phyloP scores from a whole-genome alignment of 2,329 filamentous ascomycete species.

The Aspergillus terreus region DNA sequence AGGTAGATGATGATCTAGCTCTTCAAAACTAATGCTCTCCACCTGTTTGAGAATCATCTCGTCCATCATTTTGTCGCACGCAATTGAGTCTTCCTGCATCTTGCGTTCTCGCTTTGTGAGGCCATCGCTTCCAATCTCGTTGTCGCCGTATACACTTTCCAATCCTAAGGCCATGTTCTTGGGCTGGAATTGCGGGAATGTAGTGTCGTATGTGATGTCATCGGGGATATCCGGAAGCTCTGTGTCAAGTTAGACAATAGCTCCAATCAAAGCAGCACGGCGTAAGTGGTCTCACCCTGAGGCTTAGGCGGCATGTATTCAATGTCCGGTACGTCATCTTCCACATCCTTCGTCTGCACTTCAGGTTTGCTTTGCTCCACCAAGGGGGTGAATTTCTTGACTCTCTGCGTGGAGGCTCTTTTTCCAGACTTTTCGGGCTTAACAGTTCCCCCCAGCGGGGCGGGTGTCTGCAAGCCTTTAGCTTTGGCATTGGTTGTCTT shows the following conservation, averaged over 20 bases:
- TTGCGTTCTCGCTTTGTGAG: constrained; percentile 65
- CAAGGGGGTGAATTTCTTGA: constrained; percentile 54
- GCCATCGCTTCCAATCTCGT: constrained; percentile 52
- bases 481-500: constrained; percentile 96
- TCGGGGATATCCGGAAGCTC: constrained; percentile 45
- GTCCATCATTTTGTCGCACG: constrained; percentile 63
- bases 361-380: constrained; percentile 41
- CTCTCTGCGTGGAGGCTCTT: constrained; percentile 59
- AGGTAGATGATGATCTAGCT: constrained; percentile 52
- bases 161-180: constrained; percentile 52
- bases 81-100: constrained; percentile 60
- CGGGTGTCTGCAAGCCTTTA: constrained; percentile 62
- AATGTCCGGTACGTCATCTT: constrained; percentile 65
- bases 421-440: constrained; percentile 61
- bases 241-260: constrained; percentile 10
- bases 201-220: constrained; percentile 46
- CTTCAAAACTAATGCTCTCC: constrained; percentile 60
- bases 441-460: constrained; percentile 56
- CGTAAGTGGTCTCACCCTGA: constrained; percentile 40
- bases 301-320: constrained; percentile 84
- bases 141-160: constrained; percentile 46
- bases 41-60: constrained; percentile 65
- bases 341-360: constrained; percentile 47
- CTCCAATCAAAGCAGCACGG: not conserved
- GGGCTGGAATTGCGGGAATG: constrained; percentile 51